Conservation (phyloP, 164 flowering plant genomes). For the Houttuynia cordata region DNA sequence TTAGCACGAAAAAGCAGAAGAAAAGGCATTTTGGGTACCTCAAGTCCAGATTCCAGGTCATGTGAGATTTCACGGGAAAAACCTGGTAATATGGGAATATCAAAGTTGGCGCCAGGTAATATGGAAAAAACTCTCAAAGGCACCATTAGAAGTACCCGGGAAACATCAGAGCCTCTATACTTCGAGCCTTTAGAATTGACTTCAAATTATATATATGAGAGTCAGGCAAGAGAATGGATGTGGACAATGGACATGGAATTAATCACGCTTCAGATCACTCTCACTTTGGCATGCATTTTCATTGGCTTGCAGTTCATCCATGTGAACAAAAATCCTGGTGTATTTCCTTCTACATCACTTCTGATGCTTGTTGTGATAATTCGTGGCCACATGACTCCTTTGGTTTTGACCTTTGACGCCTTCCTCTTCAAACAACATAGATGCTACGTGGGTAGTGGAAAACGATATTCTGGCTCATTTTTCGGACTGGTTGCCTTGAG, state of each 20-base stretch:
- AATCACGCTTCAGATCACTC: slow-evolving; percentile 39
- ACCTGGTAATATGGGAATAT: too few relatives aligned
- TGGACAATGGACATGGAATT: slow-evolving; percentile 58
- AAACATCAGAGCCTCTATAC: slow-evolving; percentile 32
- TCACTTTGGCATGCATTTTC: slow-evolving; percentile 43
- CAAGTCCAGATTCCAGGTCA: too few relatives aligned
- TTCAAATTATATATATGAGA: slow-evolving; percentile 11
- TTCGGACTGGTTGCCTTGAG: too few relatives aligned
- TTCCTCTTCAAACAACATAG: slow-evolving; percentile 10
- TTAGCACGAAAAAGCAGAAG: too few relatives aligned
- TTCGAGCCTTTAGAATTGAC: slow-evolving; percentile 30
- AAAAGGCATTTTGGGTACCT: too few relatives aligned
- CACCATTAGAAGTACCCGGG: slow-evolving; percentile 40
- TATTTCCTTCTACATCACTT: slow-evolving; percentile 39
- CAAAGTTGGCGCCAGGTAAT: too few relatives aligned
- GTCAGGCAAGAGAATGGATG: slow-evolving; percentile 13
- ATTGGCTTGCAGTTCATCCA: slow-evolving; percentile 36
- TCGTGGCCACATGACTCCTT: slow-evolving; percentile 49
- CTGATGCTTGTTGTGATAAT: slow-evolving; percentile 48
- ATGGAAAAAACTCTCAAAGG: too few relatives aligned
- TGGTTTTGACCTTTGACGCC: slow-evolving; percentile 52
- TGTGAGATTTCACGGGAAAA: too few relatives aligned
- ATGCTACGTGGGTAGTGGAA: too few relatives aligned
- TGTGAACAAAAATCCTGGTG: slow-evolving; percentile 36
- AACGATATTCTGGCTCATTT: too few relatives aligned